These are phyloP conservation scores for Ascochyta lentis DNA, from an alignment of 2,329 filamentous ascomycete species.

Conservation along the genomic window DNA sequence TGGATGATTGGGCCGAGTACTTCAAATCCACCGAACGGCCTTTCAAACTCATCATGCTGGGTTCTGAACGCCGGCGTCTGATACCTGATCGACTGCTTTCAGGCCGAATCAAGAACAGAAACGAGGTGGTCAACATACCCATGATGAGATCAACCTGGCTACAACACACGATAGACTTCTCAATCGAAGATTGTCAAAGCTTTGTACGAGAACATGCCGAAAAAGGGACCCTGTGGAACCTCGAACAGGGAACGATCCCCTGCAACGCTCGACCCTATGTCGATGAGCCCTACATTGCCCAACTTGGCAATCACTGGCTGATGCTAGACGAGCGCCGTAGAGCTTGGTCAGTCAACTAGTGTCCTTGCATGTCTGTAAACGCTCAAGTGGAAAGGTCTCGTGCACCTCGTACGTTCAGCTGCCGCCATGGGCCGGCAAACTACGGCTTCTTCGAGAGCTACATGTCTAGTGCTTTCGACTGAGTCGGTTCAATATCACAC, in stretches of 20 bases:
- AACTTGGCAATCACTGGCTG: slow-evolving; percentile 12
- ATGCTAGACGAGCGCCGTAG: slow-evolving; percentile 16
- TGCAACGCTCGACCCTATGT: slow-evolving; percentile 15
- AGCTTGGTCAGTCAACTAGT: slow-evolving; percentile 17
- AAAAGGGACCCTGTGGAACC: slow-evolving; percentile 44
- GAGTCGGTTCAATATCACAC: not conserved
- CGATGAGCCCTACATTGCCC: slow-evolving; percentile 15
- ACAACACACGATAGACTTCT: slow-evolving; percentile 51
- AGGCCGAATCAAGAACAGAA: slow-evolving; percentile 35
- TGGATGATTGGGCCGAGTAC: slow-evolving; percentile 53
- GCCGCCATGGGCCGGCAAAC: not conserved
- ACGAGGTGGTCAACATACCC: slow-evolving; percentile 40
- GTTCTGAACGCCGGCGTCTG: slow-evolving; percentile 24
- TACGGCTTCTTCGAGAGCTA: slow-evolving; percentile 2
- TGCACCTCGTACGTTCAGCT: not conserved
- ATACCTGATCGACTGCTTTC: slow-evolving; percentile 22
- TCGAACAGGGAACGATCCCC: slow-evolving; percentile 14
- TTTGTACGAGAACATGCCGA: slow-evolving; percentile 53
- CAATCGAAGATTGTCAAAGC: slow-evolving; percentile 48
- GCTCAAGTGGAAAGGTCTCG: not conserved
- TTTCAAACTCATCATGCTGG: slow-evolving; percentile 31
- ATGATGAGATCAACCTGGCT: slow-evolving; percentile 51
- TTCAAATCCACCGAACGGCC: slow-evolving; percentile 34
- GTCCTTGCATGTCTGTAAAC: not conserved
- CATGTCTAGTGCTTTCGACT: not conserved